A percentile compares a stretch with the other conserved stretches of the same genome.
Evolutionary conservation across 352 stramenopile genomes (phyloP).

Genomic region (Phytophthora pinifolia): DNA sequence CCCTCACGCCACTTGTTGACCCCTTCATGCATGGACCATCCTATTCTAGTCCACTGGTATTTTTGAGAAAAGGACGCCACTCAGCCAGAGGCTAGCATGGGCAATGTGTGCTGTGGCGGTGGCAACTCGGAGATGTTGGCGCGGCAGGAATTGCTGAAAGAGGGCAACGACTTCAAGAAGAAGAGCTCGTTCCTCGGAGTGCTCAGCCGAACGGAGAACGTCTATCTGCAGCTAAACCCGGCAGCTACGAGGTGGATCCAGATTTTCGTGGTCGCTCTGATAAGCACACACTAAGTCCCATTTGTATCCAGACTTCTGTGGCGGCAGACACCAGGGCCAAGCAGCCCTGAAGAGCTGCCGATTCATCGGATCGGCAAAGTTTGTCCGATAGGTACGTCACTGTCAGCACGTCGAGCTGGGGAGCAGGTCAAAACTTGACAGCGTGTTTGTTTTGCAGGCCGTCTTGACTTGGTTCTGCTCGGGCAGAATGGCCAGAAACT

Average conservation of each 20-base stretch:
- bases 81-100: conserved; percentile 36
- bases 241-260: conserved; percentile 40
- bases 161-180: conserved; percentile 71
- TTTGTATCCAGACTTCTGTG: conserved; percentile 38
- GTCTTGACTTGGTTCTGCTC: conserved; percentile 51
- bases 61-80: conserved; percentile 21
- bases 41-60: conserved; percentile 25
- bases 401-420: neutral
- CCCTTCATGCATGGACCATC: neutral
- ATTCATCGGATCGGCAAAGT: conserved; percentile 59
- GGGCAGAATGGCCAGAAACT: conserved; percentile 59
- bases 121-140: conserved; percentile 62
- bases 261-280: neutral
- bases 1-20: no score
- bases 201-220: conserved; percentile 52
- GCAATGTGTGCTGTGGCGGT: conserved; percentile 63
- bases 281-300: neutral
- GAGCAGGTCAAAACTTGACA: neutral
- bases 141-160: conserved; percentile 61
- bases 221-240: conserved; percentile 64
- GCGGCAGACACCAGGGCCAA: conserved; percentile 41
- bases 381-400: conserved; percentile 44
- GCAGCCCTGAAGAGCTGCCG: conserved; percentile 48
- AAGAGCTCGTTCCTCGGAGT: conserved; percentile 68
- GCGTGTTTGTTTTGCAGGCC: conserved; percentile 20